Evolutionary conservation across 371 early-diverging fungal species (phyloP), one percentile per base, ranked within the genome.

Genomic region (Syncephalastrum contaminatum): DNA sequence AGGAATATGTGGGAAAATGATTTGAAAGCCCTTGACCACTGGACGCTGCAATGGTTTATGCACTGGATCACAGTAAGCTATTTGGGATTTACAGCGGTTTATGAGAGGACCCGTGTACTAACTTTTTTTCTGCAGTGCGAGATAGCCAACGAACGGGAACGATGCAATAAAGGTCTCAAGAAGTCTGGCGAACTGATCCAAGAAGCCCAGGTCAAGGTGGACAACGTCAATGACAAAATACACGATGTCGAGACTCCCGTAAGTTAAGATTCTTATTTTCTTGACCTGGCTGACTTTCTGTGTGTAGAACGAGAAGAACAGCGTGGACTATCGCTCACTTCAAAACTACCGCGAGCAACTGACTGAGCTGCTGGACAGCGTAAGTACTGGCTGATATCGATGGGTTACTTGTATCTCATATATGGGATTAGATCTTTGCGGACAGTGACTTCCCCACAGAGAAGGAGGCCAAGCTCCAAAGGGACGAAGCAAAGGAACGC

Each of bases 281-380:
- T 10, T 18, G 2, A 40, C 13, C 20, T 53, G 21, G 1, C 30
- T 20, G 21, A 16, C 30, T 15, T 18, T 39, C 16, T 16, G 36
- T 10, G 39, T 47, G 7, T 24, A 63, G 61, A 69, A 69, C 44
- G 79, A 79, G 30, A 79, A 79, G 42, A 54, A 72, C 51, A 56
- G 64, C 5, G 55, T 75, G 14, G 79, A 79, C 44, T 58, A 72
- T 24, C 67, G 79, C 43, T 46, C 59, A 15, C 57, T 79, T 16
- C 48, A 60, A 51, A 73, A 68, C n/a, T 75, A 73, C 48, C 75
- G 79, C 56, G 72, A 75, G 50, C 73, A 79, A 21, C 16, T 74
- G 19, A 63, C 61, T 8, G 58, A 59, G 43, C 55, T 77, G 47
- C 55, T 73, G 60, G 73, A 73, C 47, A 53, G 58, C 19, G 69